phyloP scores from a whole-genome alignment of 371 early-diverging fungal genomes.

The Mucor racemosus region DNA sequence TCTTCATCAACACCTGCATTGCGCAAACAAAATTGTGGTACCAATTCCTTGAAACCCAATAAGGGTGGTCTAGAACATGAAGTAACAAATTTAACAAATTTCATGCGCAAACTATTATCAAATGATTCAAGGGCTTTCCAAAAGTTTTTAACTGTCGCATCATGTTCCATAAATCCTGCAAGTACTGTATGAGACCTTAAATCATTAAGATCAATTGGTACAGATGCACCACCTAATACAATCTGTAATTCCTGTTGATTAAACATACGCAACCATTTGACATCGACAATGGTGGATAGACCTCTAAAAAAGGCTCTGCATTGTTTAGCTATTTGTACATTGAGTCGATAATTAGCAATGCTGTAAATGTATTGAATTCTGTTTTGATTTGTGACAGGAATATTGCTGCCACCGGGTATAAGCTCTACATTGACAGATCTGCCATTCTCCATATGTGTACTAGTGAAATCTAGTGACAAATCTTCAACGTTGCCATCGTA shows the following conservation, averaged over 20 bases:
- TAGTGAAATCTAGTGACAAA: slow-evolving; percentile 82
- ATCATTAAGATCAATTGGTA: slow-evolving; percentile 80
- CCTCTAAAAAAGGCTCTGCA: slow-evolving; percentile 87
- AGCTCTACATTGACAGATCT: slow-evolving; percentile 68
- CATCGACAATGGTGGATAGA: slow-evolving; percentile 76
- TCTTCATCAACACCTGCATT: slow-evolving; percentile 65
- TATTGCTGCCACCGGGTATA: slow-evolving; percentile 74
- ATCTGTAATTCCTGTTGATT: slow-evolving; percentile 88
- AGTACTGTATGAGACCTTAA: slow-evolving; percentile 81
- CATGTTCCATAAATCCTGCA: slow-evolving; percentile 74
- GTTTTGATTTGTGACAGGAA: slow-evolving; percentile 85
- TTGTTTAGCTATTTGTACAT: slow-evolving; percentile 81
- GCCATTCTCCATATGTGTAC: slow-evolving; percentile 69
- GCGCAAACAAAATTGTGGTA: slow-evolving; percentile 78
- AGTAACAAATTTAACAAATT: slow-evolving; percentile 90
- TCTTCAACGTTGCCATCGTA: slow-evolving; percentile 78
- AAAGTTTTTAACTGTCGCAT: slow-evolving; percentile 76
- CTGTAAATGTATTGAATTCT: slow-evolving; percentile 83
- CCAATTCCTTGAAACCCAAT: slow-evolving; percentile 86
- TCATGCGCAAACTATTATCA: slow-evolving; percentile 66
- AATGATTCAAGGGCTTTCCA: slow-evolving; percentile 82
- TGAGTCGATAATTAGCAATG: slow-evolving; percentile 79
- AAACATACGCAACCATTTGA: slow-evolving; percentile 83
- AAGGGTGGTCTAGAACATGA: slow-evolving; percentile 92
- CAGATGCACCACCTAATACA: slow-evolving; percentile 84